Base-by-base conservation (phyloP, 1,284 basidiomycete species). In the Anthracocystis walkeri region DNA sequence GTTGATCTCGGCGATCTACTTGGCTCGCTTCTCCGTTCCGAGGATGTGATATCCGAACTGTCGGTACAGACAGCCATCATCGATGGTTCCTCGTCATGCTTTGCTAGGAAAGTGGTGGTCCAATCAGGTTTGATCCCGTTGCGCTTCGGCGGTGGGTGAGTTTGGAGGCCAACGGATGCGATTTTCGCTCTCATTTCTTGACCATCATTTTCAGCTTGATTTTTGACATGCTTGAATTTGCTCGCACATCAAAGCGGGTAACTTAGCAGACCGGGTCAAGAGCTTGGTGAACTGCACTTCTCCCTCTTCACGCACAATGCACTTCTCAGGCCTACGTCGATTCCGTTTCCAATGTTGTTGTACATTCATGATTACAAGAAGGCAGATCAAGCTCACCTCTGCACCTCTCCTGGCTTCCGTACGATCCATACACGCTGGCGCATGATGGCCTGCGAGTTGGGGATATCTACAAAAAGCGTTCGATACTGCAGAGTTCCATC, bases 401-500 rank as follows among this genome's bases (percentile, higher is more conserved):
- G 65, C 44, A 79, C 75, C 46, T 81, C 79, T 14, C 71, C 79
- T 7, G 42, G 59, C 46, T 62, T 72, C 12, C 59, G 64, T 6
- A 79, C 58, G 50, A 82, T 70, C 69, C 77, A 71, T 16, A 81
- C 71, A 14, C 81, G 52, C 42, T 70, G 67, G 18, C 79, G 69
- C 46, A 65, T 63, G 8, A 73, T 45, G 12, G 80, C 73, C 54
- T 55, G 54, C n/a, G 75, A 70, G 45, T 57, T 74, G 33, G 81
- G 81, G 33, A 82, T 71, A 48, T 82, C 81, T 29, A 81, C 70
- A 48, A 74, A 78, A 21, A 82, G 68, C 31, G 66, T 63, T 11
- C 67, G 62, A 56, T 80, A 82, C 66, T 82, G 81, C 42, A 77
- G 59, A 14, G 65, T 63, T 3, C 79, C 81, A 44, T 81, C 58